These are phyloP conservation scores for Bipolaris victoriae DNA, from an alignment of 2,329 filamentous ascomycete species.

Conservation along the genomic window DNA sequence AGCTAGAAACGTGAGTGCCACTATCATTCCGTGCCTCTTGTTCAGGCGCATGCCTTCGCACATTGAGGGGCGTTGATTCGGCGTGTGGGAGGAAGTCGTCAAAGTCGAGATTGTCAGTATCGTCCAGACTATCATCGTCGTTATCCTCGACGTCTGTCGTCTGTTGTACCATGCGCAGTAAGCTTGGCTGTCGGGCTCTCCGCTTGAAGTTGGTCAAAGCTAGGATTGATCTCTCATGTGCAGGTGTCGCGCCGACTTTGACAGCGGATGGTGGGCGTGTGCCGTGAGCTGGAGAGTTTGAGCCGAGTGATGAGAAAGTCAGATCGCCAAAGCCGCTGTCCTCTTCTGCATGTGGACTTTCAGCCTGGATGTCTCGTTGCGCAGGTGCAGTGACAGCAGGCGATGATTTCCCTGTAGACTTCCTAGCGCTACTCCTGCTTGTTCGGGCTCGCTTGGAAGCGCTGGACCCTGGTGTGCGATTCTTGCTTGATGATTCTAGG, in stretches of 20 bases:
- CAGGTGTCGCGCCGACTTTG: slow-evolving; percentile 53
- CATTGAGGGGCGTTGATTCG: slow-evolving; percentile 70
- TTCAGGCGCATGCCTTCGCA: slow-evolving; percentile 41
- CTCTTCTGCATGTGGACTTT: slow-evolving; percentile 21
- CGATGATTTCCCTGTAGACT: slow-evolving; percentile 23
- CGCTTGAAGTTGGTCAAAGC: slow-evolving; percentile 60
- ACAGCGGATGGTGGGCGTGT: slow-evolving; percentile 53
- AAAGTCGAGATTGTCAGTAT: slow-evolving; percentile 44
- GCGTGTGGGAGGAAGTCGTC: slow-evolving; percentile 65
- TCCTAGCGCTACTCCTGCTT: slow-evolving; percentile 27
- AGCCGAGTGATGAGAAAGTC: slow-evolving; percentile 43
- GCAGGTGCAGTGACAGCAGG: slow-evolving; percentile 9
- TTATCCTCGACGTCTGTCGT: slow-evolving; percentile 55
- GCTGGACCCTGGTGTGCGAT: slow-evolving; percentile 31
- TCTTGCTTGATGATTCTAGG: slow-evolving; percentile 13
- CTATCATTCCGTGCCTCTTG: slow-evolving; percentile 34
- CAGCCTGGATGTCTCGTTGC: slow-evolving; percentile 19
- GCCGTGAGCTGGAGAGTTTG: slow-evolving; percentile 44
- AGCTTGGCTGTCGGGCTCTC: slow-evolving; percentile 56
- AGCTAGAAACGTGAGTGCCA: slow-evolving; percentile 40
- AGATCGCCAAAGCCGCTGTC: slow-evolving; percentile 43
- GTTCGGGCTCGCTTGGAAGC: slow-evolving; percentile 23
- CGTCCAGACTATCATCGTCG: slow-evolving; percentile 53
- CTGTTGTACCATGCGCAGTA: slow-evolving; percentile 57
- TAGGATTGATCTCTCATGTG: slow-evolving; percentile 54